Conservation (phyloP, 2,329 filamentous ascomycete genomes). For the Pestalotiopsis sp. region DNA sequence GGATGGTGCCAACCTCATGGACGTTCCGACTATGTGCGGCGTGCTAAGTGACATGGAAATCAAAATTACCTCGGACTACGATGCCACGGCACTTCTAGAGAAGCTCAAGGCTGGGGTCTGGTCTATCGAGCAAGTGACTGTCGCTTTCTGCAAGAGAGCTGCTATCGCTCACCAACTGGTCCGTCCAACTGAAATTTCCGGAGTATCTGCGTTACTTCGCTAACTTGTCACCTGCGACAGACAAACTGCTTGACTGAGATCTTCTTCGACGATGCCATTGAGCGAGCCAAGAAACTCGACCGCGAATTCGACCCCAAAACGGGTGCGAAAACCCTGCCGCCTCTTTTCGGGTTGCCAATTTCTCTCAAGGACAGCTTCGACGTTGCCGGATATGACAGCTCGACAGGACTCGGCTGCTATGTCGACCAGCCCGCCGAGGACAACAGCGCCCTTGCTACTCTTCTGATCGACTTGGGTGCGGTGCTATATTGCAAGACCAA, state of each 20-base stretch:
- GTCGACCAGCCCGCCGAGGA: constrained; percentile 11
- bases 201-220: not conserved
- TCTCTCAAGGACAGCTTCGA: constrained; percentile 28
- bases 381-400: constrained; percentile 11
- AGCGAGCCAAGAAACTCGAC: constrained; percentile 39
- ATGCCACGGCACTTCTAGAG: constrained; percentile 17
- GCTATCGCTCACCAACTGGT: constrained; percentile 45
- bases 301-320: constrained; percentile 32
- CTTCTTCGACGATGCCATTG: constrained; percentile 47
- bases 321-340: constrained; percentile 41
- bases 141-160: constrained; percentile 48
- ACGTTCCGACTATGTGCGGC: constrained; percentile 20
- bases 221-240: constrained; percentile 16
- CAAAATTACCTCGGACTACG: constrained; percentile 20
- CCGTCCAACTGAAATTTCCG: not conserved
- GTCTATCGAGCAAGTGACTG: constrained; percentile 35
- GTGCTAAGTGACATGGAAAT: constrained; percentile 16
- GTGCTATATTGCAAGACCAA: constrained; percentile 58
- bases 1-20: constrained; percentile 21
- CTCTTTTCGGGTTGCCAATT: constrained; percentile 64
- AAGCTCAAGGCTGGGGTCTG: constrained; percentile 14
- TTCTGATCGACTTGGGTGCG: constrained; percentile 47
- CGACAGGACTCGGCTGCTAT: constrained; percentile 57
- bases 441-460: constrained; percentile 38
- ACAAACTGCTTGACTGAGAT: constrained; percentile 44